A percentile compares a stretch with the other conserved stretches of the same genome.
These are phyloP conservation scores for Erucastrum elatum DNA, from an alignment of 345 rosid species.

Conservation along the genomic window DNA sequence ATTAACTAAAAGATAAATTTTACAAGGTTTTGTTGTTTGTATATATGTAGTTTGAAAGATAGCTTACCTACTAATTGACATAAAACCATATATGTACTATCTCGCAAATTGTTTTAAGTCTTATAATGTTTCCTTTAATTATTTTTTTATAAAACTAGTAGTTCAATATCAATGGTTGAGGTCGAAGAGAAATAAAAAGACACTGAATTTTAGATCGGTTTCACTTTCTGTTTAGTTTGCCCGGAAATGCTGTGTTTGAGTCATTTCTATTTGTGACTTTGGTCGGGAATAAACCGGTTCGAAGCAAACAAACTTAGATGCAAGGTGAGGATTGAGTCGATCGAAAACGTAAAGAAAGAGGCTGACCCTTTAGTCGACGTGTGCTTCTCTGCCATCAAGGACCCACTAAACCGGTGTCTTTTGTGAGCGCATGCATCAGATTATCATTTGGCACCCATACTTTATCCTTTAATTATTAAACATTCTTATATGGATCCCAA, in stretches of 20 bases:
- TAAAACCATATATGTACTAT: conserved; percentile 2
- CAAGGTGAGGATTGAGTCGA: conserved; percentile 25
- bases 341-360: conserved; percentile 13
- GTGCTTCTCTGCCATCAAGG: conserved; percentile 28
- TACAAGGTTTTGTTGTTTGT: conserved; percentile 17
- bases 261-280: background rate
- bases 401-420: conserved; percentile 35
- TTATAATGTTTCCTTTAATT: background rate
- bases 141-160: background rate
- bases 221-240: background rate
- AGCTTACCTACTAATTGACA: conserved; percentile 32
- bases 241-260: background rate
- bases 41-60: conserved; percentile 6
- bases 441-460: conserved; percentile 34
- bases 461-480: background rate
- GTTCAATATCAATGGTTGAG: background rate
- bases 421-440: conserved; percentile 40
- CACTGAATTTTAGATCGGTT: background rate
- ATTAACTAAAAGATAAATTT: conserved; percentile 3
- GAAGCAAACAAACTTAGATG: background rate
- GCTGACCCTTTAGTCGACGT: conserved; percentile 29
- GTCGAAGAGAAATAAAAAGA: background rate
- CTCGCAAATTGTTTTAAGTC: background rate
- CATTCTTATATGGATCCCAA: conserved; percentile 16
- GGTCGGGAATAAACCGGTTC: background rate